Evolutionary conservation across 352 stramenopile species (phyloP).

Genomic region (Phytopythium montanum): DNA sequence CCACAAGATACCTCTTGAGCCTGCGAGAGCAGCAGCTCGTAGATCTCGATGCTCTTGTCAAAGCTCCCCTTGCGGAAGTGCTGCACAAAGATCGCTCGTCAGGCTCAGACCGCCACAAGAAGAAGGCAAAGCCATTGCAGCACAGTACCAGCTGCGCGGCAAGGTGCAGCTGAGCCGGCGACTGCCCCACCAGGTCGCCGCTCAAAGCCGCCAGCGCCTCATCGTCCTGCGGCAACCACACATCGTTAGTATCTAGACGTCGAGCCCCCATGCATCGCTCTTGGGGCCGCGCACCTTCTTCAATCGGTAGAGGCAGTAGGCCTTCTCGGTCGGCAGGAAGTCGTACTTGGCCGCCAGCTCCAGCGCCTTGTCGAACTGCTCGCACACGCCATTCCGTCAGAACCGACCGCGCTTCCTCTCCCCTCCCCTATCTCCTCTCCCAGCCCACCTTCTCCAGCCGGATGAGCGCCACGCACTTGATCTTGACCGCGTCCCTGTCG

Average conservation of each 20-base stretch:
- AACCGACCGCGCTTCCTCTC: too few species aligned
- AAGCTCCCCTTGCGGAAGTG: conserved; percentile 69
- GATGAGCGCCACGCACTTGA: conserved; percentile 82
- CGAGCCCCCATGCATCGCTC: too few species aligned
- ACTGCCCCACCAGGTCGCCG: conserved; percentile 25
- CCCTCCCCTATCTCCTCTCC: not conserved
- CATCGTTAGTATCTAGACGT: not conserved
- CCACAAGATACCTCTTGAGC: conserved; percentile 25
- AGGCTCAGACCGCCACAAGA: not conserved
- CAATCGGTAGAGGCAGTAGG: conserved; percentile 80
- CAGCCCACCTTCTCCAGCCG: conserved; percentile 62
- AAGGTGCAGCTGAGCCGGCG: conserved; percentile 52
- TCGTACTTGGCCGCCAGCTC: conserved; percentile 71
- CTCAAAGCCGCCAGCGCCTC: conserved; percentile 47
- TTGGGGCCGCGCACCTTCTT: conserved; percentile 29
- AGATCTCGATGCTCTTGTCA: conserved; percentile 63
- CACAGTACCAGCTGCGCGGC: conserved; percentile 57
- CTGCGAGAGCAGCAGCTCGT: conserved; percentile 58
- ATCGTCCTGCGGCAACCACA: conserved; percentile 29
- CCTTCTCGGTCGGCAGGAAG: conserved; percentile 56
- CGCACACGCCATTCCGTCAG: not conserved
- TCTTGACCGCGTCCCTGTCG: conserved; percentile 72
- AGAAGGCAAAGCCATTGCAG: not conserved
- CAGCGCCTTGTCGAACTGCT: conserved; percentile 81
- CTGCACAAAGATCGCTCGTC: conserved; percentile 19